phyloP scores from a whole-genome alignment of 805 yeast species.

The Zygosaccharomyces bailii region DNA sequence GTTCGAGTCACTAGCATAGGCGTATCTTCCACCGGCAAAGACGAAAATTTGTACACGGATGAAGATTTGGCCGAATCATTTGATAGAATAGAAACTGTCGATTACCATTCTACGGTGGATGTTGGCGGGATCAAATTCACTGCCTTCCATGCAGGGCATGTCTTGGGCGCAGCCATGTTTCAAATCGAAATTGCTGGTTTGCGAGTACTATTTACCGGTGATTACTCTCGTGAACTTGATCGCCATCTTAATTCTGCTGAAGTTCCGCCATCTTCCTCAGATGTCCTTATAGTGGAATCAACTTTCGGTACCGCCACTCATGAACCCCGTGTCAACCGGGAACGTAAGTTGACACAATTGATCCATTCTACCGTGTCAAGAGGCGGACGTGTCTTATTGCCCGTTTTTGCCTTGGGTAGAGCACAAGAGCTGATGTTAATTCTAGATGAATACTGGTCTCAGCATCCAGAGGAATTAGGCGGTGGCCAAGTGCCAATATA shows the following conservation, averaged over 20 bases:
- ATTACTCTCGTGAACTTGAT: slow-evolving; percentile 92
- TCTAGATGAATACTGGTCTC: slow-evolving; percentile 91
- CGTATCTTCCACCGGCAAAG: slow-evolving; percentile 38
- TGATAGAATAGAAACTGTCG: slow-evolving; percentile 88
- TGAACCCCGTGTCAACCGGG: slow-evolving; percentile 85
- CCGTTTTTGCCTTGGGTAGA: slow-evolving; percentile 94
- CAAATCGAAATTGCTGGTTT: slow-evolving; percentile 92
- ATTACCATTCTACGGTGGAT: slow-evolving; percentile 92
- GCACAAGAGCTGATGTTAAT: slow-evolving; percentile 92
- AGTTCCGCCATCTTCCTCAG: slow-evolving; percentile 83
- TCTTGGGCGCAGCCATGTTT: slow-evolving; percentile 97
- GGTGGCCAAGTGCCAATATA: slow-evolving; percentile 64
- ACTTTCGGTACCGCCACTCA: slow-evolving; percentile 98
- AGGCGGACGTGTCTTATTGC: slow-evolving; percentile 90
- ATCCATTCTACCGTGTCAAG: slow-evolving; percentile 79
- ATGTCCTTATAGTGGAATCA: slow-evolving; percentile 86
- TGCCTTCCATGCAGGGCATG: slow-evolving; percentile 99
- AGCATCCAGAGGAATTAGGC: slow-evolving; percentile 71
- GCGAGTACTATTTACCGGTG: slow-evolving; percentile 89
- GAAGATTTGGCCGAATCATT: slow-evolving; percentile 86
- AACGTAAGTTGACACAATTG: slow-evolving; percentile 69
- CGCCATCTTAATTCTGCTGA: slow-evolving; percentile 95
- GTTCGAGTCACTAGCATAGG: slow-evolving; percentile 77
- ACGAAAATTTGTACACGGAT: slow-evolving; percentile 71
- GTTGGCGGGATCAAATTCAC: slow-evolving; percentile 93